phyloP scores from a whole-genome alignment of 495 filamentous ascomycete species.

The Thermothielavioides terrestris region DNA sequence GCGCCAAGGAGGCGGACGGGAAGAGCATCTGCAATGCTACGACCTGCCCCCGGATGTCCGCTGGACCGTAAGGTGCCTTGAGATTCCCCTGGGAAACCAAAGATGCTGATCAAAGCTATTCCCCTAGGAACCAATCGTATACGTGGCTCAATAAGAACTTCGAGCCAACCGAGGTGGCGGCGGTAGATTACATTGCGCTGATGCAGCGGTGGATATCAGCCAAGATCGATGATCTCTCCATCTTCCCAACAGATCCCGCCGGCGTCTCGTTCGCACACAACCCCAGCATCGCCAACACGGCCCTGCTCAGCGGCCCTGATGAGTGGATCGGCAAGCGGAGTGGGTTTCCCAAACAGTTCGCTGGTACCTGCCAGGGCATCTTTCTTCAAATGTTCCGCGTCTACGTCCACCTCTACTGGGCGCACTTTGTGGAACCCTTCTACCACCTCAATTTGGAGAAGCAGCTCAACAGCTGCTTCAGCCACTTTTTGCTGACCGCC shows the following conservation, averaged over 20 bases:
- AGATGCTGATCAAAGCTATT: conserved; percentile 8
- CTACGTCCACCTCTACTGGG: conserved; percentile 85
- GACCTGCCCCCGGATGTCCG: conserved; percentile 84
- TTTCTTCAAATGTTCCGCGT: conserved; percentile 97
- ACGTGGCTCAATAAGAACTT: conserved; percentile 72
- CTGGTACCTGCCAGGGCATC: conserved; percentile 78
- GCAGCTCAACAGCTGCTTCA: conserved; percentile 90
- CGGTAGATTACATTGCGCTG: conserved; percentile 78
- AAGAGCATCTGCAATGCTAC: conserved; percentile 70
- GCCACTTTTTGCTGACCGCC: conserved; percentile 83
- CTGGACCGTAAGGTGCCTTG: conserved; percentile 60
- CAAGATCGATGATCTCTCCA: conserved; percentile 76
- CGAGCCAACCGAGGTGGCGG: conserved; percentile 61
- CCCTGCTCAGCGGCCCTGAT: conserved; percentile 51
- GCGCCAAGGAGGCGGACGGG: conserved; percentile 65
- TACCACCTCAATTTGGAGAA: conserved; percentile 77
- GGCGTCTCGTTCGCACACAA: conserved; percentile 49
- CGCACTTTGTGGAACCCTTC: conserved; percentile 72
- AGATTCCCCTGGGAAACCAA: too few species aligned
- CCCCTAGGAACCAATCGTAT: conserved; percentile 66
- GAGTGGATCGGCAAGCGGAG: conserved; percentile 79
- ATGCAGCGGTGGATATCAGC: conserved; percentile 91
- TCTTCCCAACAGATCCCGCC: conserved; percentile 72
- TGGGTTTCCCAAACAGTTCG: conserved; percentile 79
- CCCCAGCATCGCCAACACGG: conserved; percentile 47